These are phyloP conservation scores for Taphrina flavorubra DNA, from an alignment of 1,139 yeast species.

Conservation along the genomic window DNA sequence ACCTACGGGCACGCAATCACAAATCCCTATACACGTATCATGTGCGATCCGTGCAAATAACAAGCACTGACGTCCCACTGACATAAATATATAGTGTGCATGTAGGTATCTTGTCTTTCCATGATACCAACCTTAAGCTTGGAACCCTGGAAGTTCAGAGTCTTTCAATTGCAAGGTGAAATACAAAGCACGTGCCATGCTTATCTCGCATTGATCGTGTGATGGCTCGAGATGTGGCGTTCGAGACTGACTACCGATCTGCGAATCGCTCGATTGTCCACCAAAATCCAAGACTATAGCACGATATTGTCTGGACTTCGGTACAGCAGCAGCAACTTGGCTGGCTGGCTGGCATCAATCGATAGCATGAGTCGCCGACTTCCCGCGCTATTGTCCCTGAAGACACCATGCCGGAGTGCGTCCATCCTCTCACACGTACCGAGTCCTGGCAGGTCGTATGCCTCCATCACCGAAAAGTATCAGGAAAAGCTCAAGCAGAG, in stretches of 20 bases:
- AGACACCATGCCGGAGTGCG: slow-evolving; percentile 17
- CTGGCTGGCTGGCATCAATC: too few relatives aligned
- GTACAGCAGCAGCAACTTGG: too few relatives aligned
- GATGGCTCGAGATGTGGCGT: not conserved
- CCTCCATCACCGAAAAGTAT: slow-evolving; percentile 48
- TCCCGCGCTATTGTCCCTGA: not conserved
- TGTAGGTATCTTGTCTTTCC: too few relatives aligned
- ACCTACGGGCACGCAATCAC: too few relatives aligned
- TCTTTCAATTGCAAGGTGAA: too few relatives aligned
- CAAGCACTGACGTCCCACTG: too few relatives aligned
- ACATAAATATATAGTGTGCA: too few relatives aligned
- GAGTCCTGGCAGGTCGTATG: slow-evolving; percentile 13
- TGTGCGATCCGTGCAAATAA: too few relatives aligned
- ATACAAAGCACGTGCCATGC: too few relatives aligned
- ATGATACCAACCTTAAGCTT: too few relatives aligned
- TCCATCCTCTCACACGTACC: slow-evolving; percentile 21
- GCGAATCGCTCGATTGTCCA: not conserved
- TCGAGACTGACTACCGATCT: not conserved
- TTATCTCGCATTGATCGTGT: not conserved
- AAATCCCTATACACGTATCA: too few relatives aligned
- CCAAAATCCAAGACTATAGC: not conserved
- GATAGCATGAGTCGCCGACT: slow-evolving; percentile 1
- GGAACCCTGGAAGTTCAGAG: too few relatives aligned
- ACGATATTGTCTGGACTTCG: not conserved
- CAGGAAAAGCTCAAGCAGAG: slow-evolving; percentile 57